Conservation (phyloP, 2,329 filamentous ascomycete genomes). For the Ophiostoma montium region DNA sequence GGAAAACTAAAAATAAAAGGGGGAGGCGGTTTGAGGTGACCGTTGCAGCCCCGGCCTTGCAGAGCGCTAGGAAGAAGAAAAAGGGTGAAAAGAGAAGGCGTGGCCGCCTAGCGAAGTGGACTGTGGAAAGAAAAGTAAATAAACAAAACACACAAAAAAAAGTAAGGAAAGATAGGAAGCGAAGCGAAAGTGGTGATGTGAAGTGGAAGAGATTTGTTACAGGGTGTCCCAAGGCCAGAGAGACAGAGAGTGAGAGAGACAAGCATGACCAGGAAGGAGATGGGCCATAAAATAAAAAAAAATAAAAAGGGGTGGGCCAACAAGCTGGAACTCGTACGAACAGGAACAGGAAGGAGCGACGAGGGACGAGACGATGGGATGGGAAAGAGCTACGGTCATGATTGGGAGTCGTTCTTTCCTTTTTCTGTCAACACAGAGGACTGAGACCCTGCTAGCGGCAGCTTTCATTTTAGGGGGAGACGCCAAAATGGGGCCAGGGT, state of each 20-base stretch:
- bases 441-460: constrained; percentile 5
- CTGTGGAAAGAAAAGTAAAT: neutral
- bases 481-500: constrained; percentile 6
- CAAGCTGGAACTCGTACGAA: constrained; percentile 3
- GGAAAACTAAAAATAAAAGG: neutral
- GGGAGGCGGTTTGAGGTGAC: neutral
- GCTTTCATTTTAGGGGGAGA: constrained; percentile 7
- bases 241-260: neutral
- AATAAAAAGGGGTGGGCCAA: constrained; percentile 5
- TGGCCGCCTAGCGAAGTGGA: neutral
- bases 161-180: neutral
- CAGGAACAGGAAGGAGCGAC: constrained; percentile 4
- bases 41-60: constrained; percentile 1
- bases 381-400: constrained; percentile 6
- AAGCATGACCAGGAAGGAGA: neutral
- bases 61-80: neutral
- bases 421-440: neutral
- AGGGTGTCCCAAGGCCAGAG: neutral
- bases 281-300: neutral
- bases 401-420: constrained; percentile 5
- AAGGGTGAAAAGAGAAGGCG: too few relatives aligned
- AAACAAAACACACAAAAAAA: neutral
- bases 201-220: too few relatives aligned
- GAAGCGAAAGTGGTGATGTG: constrained; percentile 2
- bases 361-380: constrained; percentile 4